A percentile compares a stretch with the other conserved stretches of the same genome.
phyloP scores from a whole-genome alignment of 768 basidiomycete genomes.

The Crucibulum laeve region DNA sequence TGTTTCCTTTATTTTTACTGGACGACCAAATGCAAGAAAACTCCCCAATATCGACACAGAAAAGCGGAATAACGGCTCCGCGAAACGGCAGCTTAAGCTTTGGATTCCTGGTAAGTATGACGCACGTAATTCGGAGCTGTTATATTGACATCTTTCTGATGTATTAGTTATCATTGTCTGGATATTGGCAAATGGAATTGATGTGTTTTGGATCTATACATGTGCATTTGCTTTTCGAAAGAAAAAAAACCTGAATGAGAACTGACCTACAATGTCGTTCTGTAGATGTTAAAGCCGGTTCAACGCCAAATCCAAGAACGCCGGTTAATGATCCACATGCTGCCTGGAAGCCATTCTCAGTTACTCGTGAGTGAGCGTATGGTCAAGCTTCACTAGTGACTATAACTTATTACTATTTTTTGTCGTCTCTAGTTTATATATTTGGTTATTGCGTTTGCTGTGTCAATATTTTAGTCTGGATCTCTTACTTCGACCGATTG shows the following conservation, averaged over 20 bases:
- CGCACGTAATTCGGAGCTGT: neutral
- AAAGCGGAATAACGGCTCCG: neutral
- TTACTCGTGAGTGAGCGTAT: slow-evolving; percentile 5
- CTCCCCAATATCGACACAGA: neutral
- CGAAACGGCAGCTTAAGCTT: neutral
- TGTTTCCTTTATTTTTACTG: neutral
- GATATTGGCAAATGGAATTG: neutral
- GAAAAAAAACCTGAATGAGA: neutral
- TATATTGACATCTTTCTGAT: neutral
- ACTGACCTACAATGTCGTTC: neutral
- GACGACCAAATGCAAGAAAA: neutral
- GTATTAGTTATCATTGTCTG: neutral
- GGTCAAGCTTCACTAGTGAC: neutral
- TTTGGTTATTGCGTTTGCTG: slow-evolving; percentile 9
- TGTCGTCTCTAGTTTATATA: slow-evolving; percentile 7
- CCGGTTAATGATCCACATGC: slow-evolving; percentile 7
- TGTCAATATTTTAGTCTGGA: slow-evolving; percentile 9
- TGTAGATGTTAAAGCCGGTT: slow-evolving; percentile 9
- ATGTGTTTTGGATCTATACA: neutral
- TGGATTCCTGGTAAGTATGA: neutral
- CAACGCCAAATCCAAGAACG: slow-evolving; percentile 9
- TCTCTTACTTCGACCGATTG: slow-evolving; percentile 1
- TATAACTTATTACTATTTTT: neutral
- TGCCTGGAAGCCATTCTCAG: slow-evolving; percentile 12
- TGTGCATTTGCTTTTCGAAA: neutral